phyloP scores from a whole-genome alignment of 163 green algal genomes.

The Chlorella variabilis region DNA sequence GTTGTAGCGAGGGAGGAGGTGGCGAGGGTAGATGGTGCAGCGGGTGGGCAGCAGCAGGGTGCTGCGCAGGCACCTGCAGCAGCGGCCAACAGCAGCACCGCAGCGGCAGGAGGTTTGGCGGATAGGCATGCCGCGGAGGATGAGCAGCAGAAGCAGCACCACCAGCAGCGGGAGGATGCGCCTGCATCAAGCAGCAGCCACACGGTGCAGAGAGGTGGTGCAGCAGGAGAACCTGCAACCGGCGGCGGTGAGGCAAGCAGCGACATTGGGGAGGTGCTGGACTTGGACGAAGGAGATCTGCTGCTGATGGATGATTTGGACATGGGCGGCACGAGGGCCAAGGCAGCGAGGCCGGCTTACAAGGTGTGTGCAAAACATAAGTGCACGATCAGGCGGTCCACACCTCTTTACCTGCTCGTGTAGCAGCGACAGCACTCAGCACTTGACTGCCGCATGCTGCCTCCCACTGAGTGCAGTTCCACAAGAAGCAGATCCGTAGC shows the following conservation, averaged over 20 bases:
- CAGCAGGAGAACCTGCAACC: neutral
- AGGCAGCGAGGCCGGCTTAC: constrained; percentile 58
- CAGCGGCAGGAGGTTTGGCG: no score
- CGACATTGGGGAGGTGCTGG: neutral
- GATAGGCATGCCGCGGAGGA: no score
- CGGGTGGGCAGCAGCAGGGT: neutral
- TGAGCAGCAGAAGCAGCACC: no score
- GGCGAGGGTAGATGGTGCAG: neutral
- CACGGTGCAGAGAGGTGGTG: neutral
- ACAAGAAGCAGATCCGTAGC: constrained; percentile 80
- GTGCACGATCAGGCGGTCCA: no score
- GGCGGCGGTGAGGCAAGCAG: neutral
- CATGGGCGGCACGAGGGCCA: constrained; percentile 35
- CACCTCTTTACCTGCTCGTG: no score
- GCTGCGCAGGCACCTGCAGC: no score
- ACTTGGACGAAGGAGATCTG: constrained; percentile 11
- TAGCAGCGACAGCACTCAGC: no score
- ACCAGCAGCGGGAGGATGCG: no score
- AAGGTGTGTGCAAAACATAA: no score
- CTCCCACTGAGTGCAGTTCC: constrained; percentile 65
- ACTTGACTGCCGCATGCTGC: no score
- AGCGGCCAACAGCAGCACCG: no score
- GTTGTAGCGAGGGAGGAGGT: no score
- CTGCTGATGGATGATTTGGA: constrained; percentile 22
- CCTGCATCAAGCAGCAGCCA: neutral